Conservation (phyloP, 179 eudicot species). For the Sideroxylon spinosum region DNA sequence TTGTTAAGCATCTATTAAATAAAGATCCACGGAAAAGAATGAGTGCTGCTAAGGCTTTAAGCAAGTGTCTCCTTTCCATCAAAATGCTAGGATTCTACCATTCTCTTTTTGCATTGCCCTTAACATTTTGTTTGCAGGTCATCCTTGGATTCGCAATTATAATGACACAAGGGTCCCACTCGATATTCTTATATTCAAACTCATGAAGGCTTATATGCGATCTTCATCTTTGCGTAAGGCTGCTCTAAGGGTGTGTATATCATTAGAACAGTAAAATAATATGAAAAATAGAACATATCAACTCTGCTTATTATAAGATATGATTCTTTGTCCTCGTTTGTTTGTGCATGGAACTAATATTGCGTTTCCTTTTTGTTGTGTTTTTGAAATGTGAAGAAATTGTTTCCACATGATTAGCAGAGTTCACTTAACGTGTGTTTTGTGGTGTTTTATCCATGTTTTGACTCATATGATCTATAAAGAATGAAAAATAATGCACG, state of each 20-base stretch:
- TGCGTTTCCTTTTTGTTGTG: background rate
- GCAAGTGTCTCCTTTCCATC: slow-evolving; percentile 22
- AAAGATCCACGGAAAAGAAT: slow-evolving; percentile 54
- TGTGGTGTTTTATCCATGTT: background rate
- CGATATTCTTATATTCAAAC: slow-evolving; percentile 53
- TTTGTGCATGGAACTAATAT: background rate
- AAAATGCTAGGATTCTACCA: background rate
- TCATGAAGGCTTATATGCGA: slow-evolving; percentile 63
- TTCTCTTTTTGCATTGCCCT: slow-evolving; percentile 1
- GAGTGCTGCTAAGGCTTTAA: slow-evolving; percentile 56
- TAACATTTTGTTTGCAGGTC: slow-evolving; percentile 38
- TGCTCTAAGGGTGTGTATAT: slow-evolving; percentile 59
- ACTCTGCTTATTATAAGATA: background rate
- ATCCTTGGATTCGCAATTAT: slow-evolving; percentile 53
- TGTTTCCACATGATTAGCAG: background rate
- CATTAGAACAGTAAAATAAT: background rate
- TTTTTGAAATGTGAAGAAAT: background rate
- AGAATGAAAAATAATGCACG: no score
- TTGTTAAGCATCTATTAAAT: slow-evolving; percentile 42
- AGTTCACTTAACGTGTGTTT: background rate
- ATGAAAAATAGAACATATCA: background rate
- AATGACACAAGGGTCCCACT: slow-evolving; percentile 37
- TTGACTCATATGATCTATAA: background rate
- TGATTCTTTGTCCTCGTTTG: background rate
- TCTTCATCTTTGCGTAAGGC: slow-evolving; percentile 80